Evolutionary conservation across 208 protist genomes (phyloP), one percentile per base, ranked within the genome.

Genomic region (Leishmania tropica): DNA sequence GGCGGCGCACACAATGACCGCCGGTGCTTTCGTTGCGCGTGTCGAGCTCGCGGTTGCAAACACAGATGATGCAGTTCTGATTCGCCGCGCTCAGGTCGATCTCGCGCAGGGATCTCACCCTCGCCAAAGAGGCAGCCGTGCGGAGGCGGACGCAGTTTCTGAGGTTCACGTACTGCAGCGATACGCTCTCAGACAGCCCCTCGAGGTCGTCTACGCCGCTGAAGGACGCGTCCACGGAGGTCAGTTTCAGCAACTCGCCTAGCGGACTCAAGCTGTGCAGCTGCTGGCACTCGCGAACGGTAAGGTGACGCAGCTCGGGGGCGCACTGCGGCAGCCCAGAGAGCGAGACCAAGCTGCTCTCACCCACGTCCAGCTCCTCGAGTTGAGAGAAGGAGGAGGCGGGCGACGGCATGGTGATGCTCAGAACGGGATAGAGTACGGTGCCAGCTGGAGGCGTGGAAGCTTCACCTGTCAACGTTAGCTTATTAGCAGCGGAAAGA

Each of bases 281-380:
- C 42, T 82, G 79, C 40, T 70, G 73, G 45, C 79, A 82, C 71
- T 82, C 79, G 11, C 79, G 71, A 17, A 77, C 79, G 45, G 70
- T 82, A 13, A 82, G 79, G 71, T 82, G 79, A 64, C 71, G 79
- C 71, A 82, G 79, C 79, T 77, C 79, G 37, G 79, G 79, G n/a
- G 79, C 79, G 37, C 35, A 56, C 40, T 71, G 79, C 37, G 71
- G 15, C 19, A 82, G 17, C 42, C 71, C 79, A 40, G 58, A 40
- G 56, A 82, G 71, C 1, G 54, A 76, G 11, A 35, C 71, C 70
- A 82, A 74, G 45, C 47, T 76, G 72, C 79, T 82, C 71, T 82
- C 79, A n/a, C 79, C 79, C 15, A 65, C n/a, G 28, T 82, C 79
- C 53, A 82, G 79, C 79, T 82, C 79, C 79, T 77, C 79, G n/a